Evolutionary conservation across 495 filamentous ascomycete genomes (phyloP).

Genomic region (Barbatosphaeria neglecta): DNA sequence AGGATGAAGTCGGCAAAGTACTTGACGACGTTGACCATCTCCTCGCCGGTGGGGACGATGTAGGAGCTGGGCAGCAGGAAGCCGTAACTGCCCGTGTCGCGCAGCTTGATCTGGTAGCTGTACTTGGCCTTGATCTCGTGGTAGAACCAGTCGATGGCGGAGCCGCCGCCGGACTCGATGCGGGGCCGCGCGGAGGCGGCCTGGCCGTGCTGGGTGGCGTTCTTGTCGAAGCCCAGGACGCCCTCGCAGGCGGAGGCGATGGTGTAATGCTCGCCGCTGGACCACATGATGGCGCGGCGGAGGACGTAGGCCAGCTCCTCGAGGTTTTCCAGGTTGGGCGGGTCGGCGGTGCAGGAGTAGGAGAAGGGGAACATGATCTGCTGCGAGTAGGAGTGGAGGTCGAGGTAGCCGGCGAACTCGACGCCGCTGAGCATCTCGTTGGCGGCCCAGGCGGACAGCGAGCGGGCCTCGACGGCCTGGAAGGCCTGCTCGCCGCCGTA

Average conservation of each 20-base stretch:
- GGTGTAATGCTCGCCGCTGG: conserved; percentile 63
- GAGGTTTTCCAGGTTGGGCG: conserved; percentile 81
- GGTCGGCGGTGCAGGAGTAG: conserved; percentile 63
- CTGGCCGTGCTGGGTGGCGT: too few species aligned
- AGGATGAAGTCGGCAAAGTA: conserved; percentile 71
- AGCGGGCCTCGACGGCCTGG: conserved; percentile 65
- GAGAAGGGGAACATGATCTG: conserved; percentile 90
- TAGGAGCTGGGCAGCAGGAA: conserved; percentile 80
- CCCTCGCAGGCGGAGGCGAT: conserved; percentile 85
- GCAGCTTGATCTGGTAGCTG: conserved; percentile 87
- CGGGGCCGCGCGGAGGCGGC: conserved; percentile 17
- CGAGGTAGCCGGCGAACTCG: conserved; percentile 70
- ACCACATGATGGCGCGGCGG: conserved; percentile 76
- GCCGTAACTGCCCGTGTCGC: conserved; percentile 88
- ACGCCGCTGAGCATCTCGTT: conserved; percentile 68
- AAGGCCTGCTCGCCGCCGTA: conserved; percentile 79
- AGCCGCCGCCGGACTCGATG: conserved; percentile 64
- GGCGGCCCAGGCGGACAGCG: conserved; percentile 70
- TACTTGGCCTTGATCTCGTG: conserved; percentile 72
- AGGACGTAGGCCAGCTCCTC: conserved; percentile 81
- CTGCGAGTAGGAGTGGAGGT: conserved; percentile 93
- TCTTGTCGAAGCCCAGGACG: conserved; percentile 35
- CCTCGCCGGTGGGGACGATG: conserved; percentile 82
- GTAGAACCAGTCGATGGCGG: conserved; percentile 93
- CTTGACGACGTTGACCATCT: conserved; percentile 68